These are phyloP conservation scores for Cicer yamashitae DNA, from an alignment of 306 rosid genomes.

Conservation along the genomic window DNA sequence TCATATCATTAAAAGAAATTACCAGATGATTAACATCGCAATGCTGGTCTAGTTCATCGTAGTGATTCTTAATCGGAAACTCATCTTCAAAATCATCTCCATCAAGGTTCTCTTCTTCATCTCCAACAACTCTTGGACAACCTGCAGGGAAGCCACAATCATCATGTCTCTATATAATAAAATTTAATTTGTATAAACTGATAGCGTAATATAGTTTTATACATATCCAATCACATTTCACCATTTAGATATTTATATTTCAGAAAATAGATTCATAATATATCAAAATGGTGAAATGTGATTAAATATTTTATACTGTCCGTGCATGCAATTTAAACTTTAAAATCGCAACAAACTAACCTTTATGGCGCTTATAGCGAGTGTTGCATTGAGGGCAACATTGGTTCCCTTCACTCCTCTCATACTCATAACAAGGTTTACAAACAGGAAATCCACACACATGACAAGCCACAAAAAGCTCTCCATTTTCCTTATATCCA, in stretches of 20 bases:
- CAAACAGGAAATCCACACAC: slow-evolving; percentile 91
- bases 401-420: slow-evolving; percentile 91
- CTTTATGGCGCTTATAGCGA: slow-evolving; percentile 88
- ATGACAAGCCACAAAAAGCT: slow-evolving; percentile 80
- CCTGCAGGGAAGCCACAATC: slow-evolving; percentile 53
- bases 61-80: slow-evolving; percentile 61
- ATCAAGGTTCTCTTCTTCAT: slow-evolving; percentile 76
- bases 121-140: slow-evolving; percentile 88
- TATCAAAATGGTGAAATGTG: not conserved
- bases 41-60: slow-evolving; percentile 45
- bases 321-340: not conserved
- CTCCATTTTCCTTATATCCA: slow-evolving; percentile 73
- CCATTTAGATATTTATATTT: not conserved
- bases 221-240: not conserved
- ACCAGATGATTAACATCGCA: slow-evolving; percentile 56
- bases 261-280: not conserved
- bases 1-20: slow-evolving; percentile 29
- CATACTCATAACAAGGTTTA: slow-evolving; percentile 86
- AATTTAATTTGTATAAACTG: too few relatives aligned
- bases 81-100: slow-evolving; percentile 93
- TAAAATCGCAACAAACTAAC: slow-evolving; percentile 39
- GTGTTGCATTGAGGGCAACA: slow-evolving; percentile 90
- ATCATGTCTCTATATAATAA: not conserved
- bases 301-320: not conserved
- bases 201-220: too few relatives aligned